Conservation (phyloP, 352 stramenopile genomes). For the Pythium biforme region DNA sequence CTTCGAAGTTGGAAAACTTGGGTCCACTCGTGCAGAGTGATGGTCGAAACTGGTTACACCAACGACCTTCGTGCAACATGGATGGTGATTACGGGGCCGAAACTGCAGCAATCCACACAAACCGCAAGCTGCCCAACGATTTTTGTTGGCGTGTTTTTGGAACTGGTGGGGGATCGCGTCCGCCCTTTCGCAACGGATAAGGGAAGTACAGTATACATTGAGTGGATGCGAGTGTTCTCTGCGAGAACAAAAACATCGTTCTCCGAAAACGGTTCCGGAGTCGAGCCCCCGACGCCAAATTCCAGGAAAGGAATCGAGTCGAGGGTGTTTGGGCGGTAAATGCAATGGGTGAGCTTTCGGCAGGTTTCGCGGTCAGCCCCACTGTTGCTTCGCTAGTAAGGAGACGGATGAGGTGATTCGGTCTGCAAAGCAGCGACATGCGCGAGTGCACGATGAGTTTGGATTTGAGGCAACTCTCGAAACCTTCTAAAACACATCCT, state of each 20-base stretch:
- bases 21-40: too few species aligned
- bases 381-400: neutral
- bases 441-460: neutral
- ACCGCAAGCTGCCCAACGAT: neutral
- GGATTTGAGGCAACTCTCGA: neutral
- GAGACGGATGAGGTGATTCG: neutral
- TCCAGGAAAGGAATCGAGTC: too few species aligned
- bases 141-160: neutral
- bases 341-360: neutral
- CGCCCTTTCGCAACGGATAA: neutral
- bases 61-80: neutral
- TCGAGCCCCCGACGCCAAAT: too few species aligned
- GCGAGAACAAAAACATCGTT: neutral
- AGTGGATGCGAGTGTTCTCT: neutral
- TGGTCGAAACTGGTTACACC: too few species aligned
- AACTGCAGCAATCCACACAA: neutral
- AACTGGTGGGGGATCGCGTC: neutral
- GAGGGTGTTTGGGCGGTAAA: neutral
- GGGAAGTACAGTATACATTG: neutral
- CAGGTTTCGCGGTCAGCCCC: neutral
- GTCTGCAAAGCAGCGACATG: conserved; percentile 3
- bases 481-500: neutral
- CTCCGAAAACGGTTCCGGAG: neutral
- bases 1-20: neutral
- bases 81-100: neutral